phyloP scores from a whole-genome alignment of 2,329 filamentous ascomycete species.

The Fusarium duplospermum region DNA sequence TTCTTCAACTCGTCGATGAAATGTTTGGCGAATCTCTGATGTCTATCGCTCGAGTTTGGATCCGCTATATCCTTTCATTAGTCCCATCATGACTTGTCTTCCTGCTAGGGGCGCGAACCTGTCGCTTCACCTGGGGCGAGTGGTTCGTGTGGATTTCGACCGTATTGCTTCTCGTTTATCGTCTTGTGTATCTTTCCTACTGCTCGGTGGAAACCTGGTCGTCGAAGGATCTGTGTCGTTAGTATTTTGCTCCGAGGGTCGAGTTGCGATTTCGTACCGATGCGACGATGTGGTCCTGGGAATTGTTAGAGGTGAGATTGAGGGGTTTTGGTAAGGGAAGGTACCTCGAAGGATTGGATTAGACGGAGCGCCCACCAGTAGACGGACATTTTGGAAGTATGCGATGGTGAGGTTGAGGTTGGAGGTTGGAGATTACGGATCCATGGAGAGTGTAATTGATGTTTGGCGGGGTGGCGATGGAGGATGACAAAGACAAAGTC shows the following conservation, averaged over 20 bases:
- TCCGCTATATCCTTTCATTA: slow-evolving; percentile 43
- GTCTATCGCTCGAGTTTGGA: slow-evolving; percentile 41
- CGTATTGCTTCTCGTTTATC: slow-evolving; percentile 61
- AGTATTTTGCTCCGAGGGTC: neutral
- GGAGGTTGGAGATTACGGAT: neutral
- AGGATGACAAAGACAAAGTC: slow-evolving; percentile 21
- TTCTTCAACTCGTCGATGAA: slow-evolving; percentile 65
- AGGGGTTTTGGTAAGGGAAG: rapidly evolving
- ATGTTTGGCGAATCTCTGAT: slow-evolving; percentile 55
- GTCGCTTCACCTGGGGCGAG: slow-evolving; percentile 65
- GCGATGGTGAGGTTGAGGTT: neutral
- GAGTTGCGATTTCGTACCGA: slow-evolving; percentile 32
- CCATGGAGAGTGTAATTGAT: slow-evolving; percentile 21
- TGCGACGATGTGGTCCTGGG: slow-evolving; percentile 50
- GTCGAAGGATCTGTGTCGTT: slow-evolving; percentile 59
- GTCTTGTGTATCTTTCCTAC: slow-evolving; percentile 64
- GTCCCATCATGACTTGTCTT: slow-evolving; percentile 45
- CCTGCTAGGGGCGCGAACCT: too few relatives aligned
- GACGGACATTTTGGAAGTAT: slow-evolving; percentile 45
- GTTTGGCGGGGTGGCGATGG: slow-evolving; percentile 23
- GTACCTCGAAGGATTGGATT: slow-evolving; percentile 51
- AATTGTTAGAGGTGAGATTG: slow-evolving; percentile 18
- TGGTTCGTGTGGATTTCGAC: slow-evolving; percentile 63
- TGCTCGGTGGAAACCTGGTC: slow-evolving; percentile 62
- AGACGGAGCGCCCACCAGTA: slow-evolving; percentile 50